Conservation (phyloP, 202 grass and related monocot genomes). For the Panicum virgatum region DNA sequence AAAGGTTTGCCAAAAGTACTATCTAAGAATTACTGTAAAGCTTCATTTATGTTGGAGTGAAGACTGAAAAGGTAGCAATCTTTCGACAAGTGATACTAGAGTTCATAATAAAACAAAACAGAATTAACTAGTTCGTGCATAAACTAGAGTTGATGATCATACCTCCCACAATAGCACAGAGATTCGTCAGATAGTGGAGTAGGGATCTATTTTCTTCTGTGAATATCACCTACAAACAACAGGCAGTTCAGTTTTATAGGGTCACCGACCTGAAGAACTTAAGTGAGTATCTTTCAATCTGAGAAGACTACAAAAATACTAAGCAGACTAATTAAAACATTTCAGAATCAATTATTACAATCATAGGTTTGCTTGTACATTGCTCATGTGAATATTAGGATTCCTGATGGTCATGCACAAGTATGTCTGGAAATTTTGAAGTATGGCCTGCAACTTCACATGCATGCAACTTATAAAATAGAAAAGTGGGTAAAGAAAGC, state of each 20-base stretch:
- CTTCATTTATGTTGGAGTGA: not conserved
- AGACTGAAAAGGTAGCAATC: not conserved
- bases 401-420: not conserved
- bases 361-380: not conserved
- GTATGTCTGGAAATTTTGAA: not conserved
- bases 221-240: conserved; percentile 80
- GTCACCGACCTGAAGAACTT: not conserved
- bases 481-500: not conserved
- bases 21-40: not conserved
- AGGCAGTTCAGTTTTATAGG: conserved; percentile 30
- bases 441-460: conserved; percentile 4
- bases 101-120: not conserved
- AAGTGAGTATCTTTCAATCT: conserved; percentile 16
- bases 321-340: not conserved
- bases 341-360: not conserved
- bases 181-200: conserved; percentile 84
- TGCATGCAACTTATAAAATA: not conserved
- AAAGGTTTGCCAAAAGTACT: not conserved
- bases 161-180: conserved; percentile 97
- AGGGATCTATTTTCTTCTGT: conserved; percentile 83
- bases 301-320: not conserved
- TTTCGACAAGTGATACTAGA: not conserved
- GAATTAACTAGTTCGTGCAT: conserved; percentile 9
- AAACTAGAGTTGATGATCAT: conserved; percentile 23
- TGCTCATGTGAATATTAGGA: not conserved